Evolutionary conservation across 805 yeast genomes (phyloP).

Genomic region (Candida saitoana): DNA sequence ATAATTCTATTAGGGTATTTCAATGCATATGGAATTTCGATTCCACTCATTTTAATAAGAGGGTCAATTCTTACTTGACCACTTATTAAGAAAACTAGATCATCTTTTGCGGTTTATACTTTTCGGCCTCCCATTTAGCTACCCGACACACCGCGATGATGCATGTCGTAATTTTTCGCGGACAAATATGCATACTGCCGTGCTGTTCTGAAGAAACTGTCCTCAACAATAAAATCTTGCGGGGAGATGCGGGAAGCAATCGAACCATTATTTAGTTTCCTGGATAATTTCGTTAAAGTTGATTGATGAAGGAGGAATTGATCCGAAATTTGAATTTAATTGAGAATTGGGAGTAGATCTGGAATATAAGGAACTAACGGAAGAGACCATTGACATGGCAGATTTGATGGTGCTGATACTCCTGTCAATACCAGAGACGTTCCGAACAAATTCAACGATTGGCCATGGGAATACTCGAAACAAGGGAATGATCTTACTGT

Average conservation of each 20-base stretch:
- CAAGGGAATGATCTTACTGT: conserved; percentile 70
- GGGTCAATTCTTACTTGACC: no score
- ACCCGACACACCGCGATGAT: not conserved
- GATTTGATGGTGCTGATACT: conserved; percentile 31
- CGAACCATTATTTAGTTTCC: not conserved
- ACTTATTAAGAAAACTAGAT: no score
- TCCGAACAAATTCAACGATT: conserved; percentile 49
- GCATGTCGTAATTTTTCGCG: not conserved
- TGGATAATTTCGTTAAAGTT: not conserved
- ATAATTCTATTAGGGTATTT: not conserved
- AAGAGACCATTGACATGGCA: conserved; percentile 10
- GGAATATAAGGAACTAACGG: conserved; percentile 9
- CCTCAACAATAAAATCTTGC: no score
- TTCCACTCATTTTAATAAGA: not conserved
- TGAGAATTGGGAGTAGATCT: not conserved
- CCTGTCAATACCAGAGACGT: conserved; percentile 64
- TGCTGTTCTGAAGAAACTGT: no score
- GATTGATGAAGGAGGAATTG: not conserved
- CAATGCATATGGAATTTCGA: not conserved
- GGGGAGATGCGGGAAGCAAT: no score
- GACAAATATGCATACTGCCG: not conserved
- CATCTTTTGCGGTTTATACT: no score
- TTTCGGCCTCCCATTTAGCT: no score
- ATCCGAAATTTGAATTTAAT: not conserved
- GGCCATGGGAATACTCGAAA: conserved; percentile 74